Conservation (phyloP, 257 asterid species). For the Penstemon davidsonii region DNA sequence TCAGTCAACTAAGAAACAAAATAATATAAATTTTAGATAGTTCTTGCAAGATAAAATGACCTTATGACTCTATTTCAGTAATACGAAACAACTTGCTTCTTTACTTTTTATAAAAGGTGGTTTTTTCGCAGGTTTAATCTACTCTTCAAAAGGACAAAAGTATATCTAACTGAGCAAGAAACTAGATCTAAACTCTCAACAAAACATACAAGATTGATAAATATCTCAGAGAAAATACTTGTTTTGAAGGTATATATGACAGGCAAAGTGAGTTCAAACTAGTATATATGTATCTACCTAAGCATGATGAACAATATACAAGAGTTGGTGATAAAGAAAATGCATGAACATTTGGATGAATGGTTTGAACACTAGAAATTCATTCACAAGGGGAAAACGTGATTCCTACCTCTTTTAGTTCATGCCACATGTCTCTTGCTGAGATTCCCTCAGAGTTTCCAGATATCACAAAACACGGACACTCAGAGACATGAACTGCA, state of each 20-base stretch:
- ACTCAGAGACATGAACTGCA: slow-evolving; percentile 74
- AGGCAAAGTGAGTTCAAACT: slow-evolving; percentile 4
- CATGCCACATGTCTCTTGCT: slow-evolving; percentile 95
- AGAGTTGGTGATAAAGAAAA: slow-evolving; percentile 15
- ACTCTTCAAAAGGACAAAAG: neutral
- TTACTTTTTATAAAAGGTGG: neutral
- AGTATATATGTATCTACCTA: neutral
- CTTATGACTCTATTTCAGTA: neutral
- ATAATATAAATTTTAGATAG: neutral
- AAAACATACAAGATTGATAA: slow-evolving; percentile 8
- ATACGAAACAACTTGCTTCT: neutral
- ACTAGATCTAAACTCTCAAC: slow-evolving; percentile 1
- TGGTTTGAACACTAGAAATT: slow-evolving; percentile 23
- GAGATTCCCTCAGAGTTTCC: slow-evolving; percentile 71
- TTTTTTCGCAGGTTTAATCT: neutral
- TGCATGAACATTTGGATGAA: slow-evolving; percentile 19
- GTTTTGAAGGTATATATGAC: neutral
- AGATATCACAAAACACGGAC: slow-evolving; percentile 82
- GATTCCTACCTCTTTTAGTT: slow-evolving; percentile 75
- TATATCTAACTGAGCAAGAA: neutral
- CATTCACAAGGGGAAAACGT: slow-evolving; percentile 15
- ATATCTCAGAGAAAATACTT: slow-evolving; percentile 1
- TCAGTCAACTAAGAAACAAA: neutral
- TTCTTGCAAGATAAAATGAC: neutral
- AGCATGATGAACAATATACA: neutral